Evolutionary conservation across 805 yeast genomes (phyloP), one percentile per base, ranked within the genome.

Genomic region (Sugiyamaella chiloensis): DNA sequence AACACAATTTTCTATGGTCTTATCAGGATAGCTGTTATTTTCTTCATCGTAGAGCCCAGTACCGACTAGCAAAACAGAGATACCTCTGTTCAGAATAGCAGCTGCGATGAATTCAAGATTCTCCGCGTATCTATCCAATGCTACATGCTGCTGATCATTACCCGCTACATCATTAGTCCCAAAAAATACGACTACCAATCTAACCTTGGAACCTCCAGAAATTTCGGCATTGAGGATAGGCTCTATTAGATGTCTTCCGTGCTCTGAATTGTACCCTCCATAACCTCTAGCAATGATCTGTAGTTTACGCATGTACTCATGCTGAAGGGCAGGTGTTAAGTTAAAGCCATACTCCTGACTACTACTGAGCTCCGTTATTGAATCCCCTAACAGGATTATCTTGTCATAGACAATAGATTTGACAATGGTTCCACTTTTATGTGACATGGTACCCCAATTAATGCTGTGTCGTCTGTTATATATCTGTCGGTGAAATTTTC

Each of bases 261-360:
- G 81, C 32, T 79, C 75, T 0, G 89, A 68, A 56, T 75, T 86
- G 68, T 86, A 89, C 0, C 97, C 96, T 1, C 80, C 60, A 59
- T 70, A 87, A 0, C 97, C 97, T 50, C 96, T 71, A 36, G 78
- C 80, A 1, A 88, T 59, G 2, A 89, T 68, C 54, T 86, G 90
- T 42, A 87, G 56, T 59, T 73, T 78, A 37, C 96, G 72, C 17
- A 24, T 19, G 29, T 51, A 51, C 14, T 36, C 47, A 41, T 70
- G 59, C 27, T 67, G 71, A 21, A 84, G 58, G 0, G 75, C 80
- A 0, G 83, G 70, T 2, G 79, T 80, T 24, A 76, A 60, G 4
- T 73, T 68, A 59, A 78, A 81, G 14, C 69, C 65, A 9, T 66
- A 61, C 2, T 52, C 55, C 14, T 70, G 71, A 40, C 70, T 65